These are phyloP conservation scores for Austroboletus novae-zelandiae DNA, from an alignment of 1,284 basidiomycete genomes.

Conservation along the genomic window DNA sequence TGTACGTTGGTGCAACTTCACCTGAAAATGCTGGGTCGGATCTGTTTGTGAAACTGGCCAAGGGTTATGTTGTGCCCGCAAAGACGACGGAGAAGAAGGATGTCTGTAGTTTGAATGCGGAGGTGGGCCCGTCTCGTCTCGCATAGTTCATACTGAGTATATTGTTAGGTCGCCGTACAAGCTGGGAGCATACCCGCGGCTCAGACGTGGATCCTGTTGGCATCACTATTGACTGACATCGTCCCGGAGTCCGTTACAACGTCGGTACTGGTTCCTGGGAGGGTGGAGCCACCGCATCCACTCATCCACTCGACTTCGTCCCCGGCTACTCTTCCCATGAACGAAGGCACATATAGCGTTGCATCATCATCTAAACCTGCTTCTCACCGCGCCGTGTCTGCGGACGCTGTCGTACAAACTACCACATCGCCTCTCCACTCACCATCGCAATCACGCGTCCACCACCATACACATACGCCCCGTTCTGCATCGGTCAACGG, in stretches of 20 bases:
- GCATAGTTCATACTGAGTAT: not conserved
- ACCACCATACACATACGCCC: slow-evolving; percentile 4
- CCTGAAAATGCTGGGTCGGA: slow-evolving; percentile 37
- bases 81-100: slow-evolving; percentile 44
- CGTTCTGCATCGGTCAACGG: slow-evolving; percentile 19
- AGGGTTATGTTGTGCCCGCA: slow-evolving; percentile 61
- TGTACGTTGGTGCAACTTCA: slow-evolving; percentile 30
- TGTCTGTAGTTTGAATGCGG: slow-evolving; percentile 47
- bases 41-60: slow-evolving; percentile 62
- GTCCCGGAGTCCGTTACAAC: slow-evolving; percentile 33
- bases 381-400: slow-evolving; percentile 26
- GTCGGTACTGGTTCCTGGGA: slow-evolving; percentile 28
- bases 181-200: slow-evolving; percentile 62
- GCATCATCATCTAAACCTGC: slow-evolving; percentile 18
- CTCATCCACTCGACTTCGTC: slow-evolving; percentile 43
- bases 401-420: slow-evolving; percentile 19
- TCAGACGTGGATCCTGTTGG: slow-evolving; percentile 69
- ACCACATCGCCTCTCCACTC: slow-evolving; percentile 16
- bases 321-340: slow-evolving; percentile 40
- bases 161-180: slow-evolving; percentile 54
- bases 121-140: slow-evolving; percentile 36
- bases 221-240: slow-evolving; percentile 53
- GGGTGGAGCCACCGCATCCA: slow-evolving; percentile 17
- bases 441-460: slow-evolving; percentile 23
- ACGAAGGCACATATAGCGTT: slow-evolving; percentile 13